A percentile compares a stretch with the other conserved stretches of the same genome.
Conservation (phyloP, 2,329 filamentous ascomycete genomes). For the Fusarium cyanostomum region DNA sequence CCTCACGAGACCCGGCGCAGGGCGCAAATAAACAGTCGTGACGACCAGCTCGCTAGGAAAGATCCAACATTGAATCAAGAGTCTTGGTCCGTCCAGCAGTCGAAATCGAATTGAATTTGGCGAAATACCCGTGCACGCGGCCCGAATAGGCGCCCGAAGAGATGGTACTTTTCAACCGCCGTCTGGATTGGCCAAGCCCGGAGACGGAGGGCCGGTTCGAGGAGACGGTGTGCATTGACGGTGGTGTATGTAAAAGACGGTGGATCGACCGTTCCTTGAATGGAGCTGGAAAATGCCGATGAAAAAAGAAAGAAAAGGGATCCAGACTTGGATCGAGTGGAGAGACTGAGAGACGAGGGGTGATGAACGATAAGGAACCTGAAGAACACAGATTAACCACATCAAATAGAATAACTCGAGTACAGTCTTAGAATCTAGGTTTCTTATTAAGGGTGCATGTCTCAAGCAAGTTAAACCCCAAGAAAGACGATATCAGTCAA, state of each 20-base stretch:
- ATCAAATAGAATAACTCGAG: not conserved
- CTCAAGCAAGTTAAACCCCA: no score
- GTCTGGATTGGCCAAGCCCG: slow-evolving; percentile 25
- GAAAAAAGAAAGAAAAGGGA: slow-evolving; percentile 14
- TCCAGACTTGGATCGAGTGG: slow-evolving; percentile 3
- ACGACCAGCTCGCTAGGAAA: not conserved
- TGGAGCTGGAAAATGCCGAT: slow-evolving; percentile 19
- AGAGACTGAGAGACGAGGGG: slow-evolving; percentile 22
- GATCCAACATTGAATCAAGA: not conserved
- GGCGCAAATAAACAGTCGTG: not conserved
- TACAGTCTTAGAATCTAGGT: no score
- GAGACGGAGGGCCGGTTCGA: slow-evolving; percentile 26
- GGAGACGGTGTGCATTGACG: slow-evolving; percentile 1
- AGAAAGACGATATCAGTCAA: no score
- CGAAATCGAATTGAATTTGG: slow-evolving; percentile 18
- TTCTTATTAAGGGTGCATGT: no score
- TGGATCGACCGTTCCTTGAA: slow-evolving; percentile 30
- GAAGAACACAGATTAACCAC: no score
- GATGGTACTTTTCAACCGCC: not conserved
- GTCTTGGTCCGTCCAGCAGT: not conserved
- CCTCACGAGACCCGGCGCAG: not conserved
- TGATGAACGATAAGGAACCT: slow-evolving; percentile 30
- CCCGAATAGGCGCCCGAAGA: slow-evolving; percentile 38
- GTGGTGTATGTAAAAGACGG: slow-evolving; percentile 13
- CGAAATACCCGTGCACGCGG: slow-evolving; percentile 34